Evolutionary conservation across 2,329 filamentous ascomycete species (phyloP).

Genomic region (Chrysoporthe deuterocubensis): DNA sequence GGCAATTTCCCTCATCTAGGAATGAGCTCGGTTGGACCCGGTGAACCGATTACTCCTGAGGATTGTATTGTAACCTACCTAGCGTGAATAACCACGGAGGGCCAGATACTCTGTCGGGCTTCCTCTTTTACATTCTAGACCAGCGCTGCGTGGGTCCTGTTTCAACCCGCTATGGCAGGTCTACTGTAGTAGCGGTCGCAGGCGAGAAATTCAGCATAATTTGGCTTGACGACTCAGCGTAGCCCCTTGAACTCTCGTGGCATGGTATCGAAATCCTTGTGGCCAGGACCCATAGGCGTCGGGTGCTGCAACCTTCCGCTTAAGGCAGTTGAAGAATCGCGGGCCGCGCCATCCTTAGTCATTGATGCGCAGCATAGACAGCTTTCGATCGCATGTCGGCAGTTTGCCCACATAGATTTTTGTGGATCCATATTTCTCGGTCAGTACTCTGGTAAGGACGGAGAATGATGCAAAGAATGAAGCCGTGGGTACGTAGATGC

Average conservation of each 20-base stretch:
- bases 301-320: conserved; percentile 24
- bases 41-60: not conserved
- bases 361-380: not conserved
- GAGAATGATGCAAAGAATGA: not conserved
- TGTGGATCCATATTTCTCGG: not conserved
- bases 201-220: not conserved
- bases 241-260: conserved; percentile 5
- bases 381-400: not conserved
- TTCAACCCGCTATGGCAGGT: conserved; percentile 20
- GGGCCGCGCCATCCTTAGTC: conserved; percentile 18
- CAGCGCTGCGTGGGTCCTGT: conserved; percentile 5
- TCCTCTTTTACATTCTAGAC: conserved; percentile 2
- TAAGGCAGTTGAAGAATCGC: conserved; percentile 20
- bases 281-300: conserved; percentile 7
- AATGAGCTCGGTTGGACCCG: not conserved
- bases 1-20: not conserved
- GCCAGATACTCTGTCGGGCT: not conserved
- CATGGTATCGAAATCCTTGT: conserved; percentile 1
- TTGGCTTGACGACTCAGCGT: not conserved
- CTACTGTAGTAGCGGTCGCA: not conserved
- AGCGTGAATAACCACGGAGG: not conserved
- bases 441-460: conserved; percentile 5
- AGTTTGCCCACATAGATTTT: not conserved
- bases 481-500: not conserved
- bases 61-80: conserved; percentile 17